phyloP scores from a whole-genome alignment of 106 monocot species.

The Allium fistulosum region DNA sequence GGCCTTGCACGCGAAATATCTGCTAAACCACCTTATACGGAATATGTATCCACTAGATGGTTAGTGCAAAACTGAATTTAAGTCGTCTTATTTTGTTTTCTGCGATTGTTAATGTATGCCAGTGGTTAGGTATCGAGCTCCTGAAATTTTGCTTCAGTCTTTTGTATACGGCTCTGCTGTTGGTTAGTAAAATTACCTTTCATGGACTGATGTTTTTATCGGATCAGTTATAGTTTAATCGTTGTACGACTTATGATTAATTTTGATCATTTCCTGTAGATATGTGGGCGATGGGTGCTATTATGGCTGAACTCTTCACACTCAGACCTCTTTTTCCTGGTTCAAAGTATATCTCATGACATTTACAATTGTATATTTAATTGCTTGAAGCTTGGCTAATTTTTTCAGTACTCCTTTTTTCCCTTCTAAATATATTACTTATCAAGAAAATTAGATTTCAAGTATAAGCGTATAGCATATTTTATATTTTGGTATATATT shows the following conservation, averaged over 20 bases:
- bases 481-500: too few relatives aligned
- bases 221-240: too few relatives aligned
- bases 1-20: constrained; percentile 88
- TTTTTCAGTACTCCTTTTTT: too few relatives aligned
- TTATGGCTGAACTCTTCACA: constrained; percentile 93
- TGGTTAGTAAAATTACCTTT: constrained; percentile 46
- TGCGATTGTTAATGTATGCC: neutral
- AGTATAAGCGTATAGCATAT: too few relatives aligned
- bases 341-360: constrained; percentile 35
- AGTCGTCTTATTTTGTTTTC: constrained; percentile 3
- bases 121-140: constrained; percentile 41
- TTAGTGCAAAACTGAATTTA: constrained; percentile 16
- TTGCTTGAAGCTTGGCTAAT: too few relatives aligned
- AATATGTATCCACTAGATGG: constrained; percentile 97
- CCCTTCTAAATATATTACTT: too few relatives aligned
- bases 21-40: constrained; percentile 81
- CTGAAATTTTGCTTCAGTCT: constrained; percentile 42
- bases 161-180: constrained; percentile 56
- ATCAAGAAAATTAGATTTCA: too few relatives aligned
- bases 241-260: too few relatives aligned
- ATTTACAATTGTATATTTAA: constrained; percentile 2
- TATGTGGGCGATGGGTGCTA: constrained; percentile 99
- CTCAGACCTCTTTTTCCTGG: constrained; percentile 97
- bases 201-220: neutral
- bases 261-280: constrained; percentile 25